phyloP scores from a whole-genome alignment of 1,284 basidiomycete genomes.

The Cryptococcus floricola region DNA sequence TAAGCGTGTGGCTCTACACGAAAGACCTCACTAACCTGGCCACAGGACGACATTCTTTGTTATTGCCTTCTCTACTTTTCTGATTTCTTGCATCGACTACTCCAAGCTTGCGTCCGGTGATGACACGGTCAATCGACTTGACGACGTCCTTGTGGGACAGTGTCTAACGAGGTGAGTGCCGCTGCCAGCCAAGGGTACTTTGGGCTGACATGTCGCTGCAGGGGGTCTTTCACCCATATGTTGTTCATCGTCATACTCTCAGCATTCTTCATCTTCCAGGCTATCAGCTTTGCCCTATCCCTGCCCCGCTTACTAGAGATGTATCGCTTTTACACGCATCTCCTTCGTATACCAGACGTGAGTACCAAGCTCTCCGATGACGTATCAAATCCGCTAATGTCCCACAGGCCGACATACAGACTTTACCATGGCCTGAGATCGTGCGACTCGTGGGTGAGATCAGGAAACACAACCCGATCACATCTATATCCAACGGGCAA shows the following conservation, averaged over 20 bases:
- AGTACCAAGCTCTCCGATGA: slow-evolving; percentile 17
- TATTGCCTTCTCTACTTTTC: slow-evolving; percentile 91
- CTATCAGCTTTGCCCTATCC: slow-evolving; percentile 53
- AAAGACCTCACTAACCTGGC: neutral
- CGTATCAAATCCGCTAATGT: neutral
- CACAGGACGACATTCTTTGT: slow-evolving; percentile 92
- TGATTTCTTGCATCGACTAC: slow-evolving; percentile 93
- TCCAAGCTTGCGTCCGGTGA: slow-evolving; percentile 56
- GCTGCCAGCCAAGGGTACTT: neutral
- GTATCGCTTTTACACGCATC: slow-evolving; percentile 73
- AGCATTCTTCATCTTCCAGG: slow-evolving; percentile 66
- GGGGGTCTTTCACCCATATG: slow-evolving; percentile 38
- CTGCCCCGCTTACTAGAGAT: slow-evolving; percentile 78
- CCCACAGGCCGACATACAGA: slow-evolving; percentile 90
- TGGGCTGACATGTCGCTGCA: neutral
- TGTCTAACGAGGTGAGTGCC: slow-evolving; percentile 71
- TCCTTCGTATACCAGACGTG: slow-evolving; percentile 59
- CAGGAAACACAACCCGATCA: slow-evolving; percentile 83
- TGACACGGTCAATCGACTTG: slow-evolving; percentile 54
- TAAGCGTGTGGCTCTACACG: slow-evolving; percentile 53
- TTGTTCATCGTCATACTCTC: slow-evolving; percentile 78
- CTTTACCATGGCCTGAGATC: slow-evolving; percentile 92
- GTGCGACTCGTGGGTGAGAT: slow-evolving; percentile 83
- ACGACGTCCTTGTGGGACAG: slow-evolving; percentile 71
- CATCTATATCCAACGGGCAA: slow-evolving; percentile 60